Percentiles rank a stretch among this genome's conserved stretches.
Evolutionary conservation across 2,329 filamentous ascomycete species (phyloP).

Genomic region (Metarhizium humberi): DNA sequence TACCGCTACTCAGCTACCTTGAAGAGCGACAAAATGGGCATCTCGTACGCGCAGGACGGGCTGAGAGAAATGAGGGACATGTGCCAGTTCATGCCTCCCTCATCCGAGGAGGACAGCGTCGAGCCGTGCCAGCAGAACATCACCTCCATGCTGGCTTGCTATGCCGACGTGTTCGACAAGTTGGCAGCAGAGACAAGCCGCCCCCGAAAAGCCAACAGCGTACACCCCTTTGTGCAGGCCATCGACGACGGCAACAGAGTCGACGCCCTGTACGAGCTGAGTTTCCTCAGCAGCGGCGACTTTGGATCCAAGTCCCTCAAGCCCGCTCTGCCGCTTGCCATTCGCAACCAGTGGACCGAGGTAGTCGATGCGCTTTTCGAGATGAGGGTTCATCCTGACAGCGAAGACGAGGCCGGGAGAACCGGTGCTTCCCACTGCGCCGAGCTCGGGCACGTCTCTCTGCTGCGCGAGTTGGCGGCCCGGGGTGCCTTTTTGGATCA

Average conservation of each 20-base stretch:
- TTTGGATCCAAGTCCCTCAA: slow-evolving; percentile 2
- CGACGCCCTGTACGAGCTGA: slow-evolving; percentile 4
- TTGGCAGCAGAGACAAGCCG: background rate
- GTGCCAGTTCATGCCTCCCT: background rate
- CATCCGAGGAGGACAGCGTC: background rate
- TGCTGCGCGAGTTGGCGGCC: slow-evolving; percentile 1
- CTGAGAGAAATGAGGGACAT: too few species aligned
- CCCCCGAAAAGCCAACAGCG: background rate
- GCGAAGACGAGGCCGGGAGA: slow-evolving; percentile 8
- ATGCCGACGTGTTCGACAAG: background rate
- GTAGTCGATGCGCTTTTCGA: slow-evolving; percentile 6
- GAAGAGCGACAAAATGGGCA: too few species aligned
- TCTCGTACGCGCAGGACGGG: too few species aligned
- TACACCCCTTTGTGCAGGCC: background rate
- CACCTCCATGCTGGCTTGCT: slow-evolving; percentile 4
- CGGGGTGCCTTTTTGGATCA: slow-evolving; percentile 4
- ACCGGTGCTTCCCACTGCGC: slow-evolving; percentile 9
- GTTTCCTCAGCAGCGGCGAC: background rate
- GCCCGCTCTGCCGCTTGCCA: slow-evolving; percentile 7
- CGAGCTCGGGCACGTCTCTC: slow-evolving; percentile 4
- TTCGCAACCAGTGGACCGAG: slow-evolving; percentile 9
- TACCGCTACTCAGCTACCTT: too few species aligned
- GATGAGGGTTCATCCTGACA: slow-evolving; percentile 5
- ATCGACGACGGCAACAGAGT: slow-evolving; percentile 2
- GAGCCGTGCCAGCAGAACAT: background rate